These are phyloP conservation scores for Fraxinus floribunda DNA, from an alignment of 305 asterid species.

Conservation along the genomic window DNA sequence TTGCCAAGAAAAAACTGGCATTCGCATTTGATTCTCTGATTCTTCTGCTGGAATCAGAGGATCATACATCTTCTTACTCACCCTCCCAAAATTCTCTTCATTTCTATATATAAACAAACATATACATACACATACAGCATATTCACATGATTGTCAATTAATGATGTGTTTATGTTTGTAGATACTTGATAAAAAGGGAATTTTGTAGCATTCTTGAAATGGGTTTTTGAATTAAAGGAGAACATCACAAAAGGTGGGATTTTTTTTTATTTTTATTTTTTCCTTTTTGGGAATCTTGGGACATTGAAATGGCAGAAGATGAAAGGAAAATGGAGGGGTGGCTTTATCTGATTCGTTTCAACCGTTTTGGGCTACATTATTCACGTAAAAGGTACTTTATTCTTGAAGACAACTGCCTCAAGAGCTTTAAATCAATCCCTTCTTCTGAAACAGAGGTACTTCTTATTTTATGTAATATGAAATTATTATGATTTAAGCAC, in stretches of 20 bases:
- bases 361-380: slow-evolving; percentile 76
- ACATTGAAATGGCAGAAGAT: slow-evolving; percentile 43
- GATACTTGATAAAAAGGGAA: background rate
- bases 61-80: slow-evolving; percentile 36
- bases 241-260: slow-evolving; percentile 26
- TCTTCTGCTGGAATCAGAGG: slow-evolving; percentile 73
- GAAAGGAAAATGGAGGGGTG: slow-evolving; percentile 88
- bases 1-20: slow-evolving; percentile 19
- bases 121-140: background rate
- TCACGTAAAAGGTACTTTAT: slow-evolving; percentile 80
- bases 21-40: slow-evolving; percentile 71
- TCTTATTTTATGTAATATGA: background rate
- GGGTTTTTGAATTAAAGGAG: slow-evolving; percentile 29
- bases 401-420: slow-evolving; percentile 73
- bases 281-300: slow-evolving; percentile 9
- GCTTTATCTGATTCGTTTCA: slow-evolving; percentile 70
- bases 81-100: slow-evolving; percentile 27
- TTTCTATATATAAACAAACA: slow-evolving; percentile 2
- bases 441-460: slow-evolving; percentile 53
- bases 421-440: slow-evolving; percentile 75
- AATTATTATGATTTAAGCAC: background rate
- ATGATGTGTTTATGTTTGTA: background rate
- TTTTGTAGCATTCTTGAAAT: slow-evolving; percentile 20
- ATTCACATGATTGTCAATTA: background rate
- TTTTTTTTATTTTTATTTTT: slow-evolving; percentile 26